These are phyloP conservation scores for Pseudocercospora ulei DNA, from an alignment of 2,329 filamentous ascomycete genomes.

Conservation along the genomic window DNA sequence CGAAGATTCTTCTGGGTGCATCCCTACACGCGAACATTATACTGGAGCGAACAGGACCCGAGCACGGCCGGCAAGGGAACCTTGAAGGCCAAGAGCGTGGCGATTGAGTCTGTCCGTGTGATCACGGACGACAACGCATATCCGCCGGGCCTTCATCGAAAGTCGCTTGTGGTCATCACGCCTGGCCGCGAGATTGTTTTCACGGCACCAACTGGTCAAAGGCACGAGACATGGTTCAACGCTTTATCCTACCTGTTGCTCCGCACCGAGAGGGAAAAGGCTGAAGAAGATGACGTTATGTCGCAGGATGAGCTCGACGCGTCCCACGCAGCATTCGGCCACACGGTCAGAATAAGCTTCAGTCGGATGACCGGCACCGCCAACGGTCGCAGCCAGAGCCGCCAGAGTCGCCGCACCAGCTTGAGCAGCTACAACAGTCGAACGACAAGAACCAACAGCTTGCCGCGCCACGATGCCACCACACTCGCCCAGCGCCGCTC, in stretches of 20 bases:
- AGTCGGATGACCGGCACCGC: constrained; percentile 44
- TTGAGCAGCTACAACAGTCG: constrained; percentile 40
- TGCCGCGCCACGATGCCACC: constrained; percentile 34
- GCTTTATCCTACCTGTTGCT: constrained; percentile 86
- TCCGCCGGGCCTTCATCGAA: constrained; percentile 86
- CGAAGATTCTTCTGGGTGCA: constrained; percentile 98
- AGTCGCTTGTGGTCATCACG: constrained; percentile 83
- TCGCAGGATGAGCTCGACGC: constrained; percentile 56
- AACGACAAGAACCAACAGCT: constrained; percentile 57
- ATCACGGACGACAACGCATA: constrained; percentile 91
- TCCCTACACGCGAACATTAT: constrained; percentile 88
- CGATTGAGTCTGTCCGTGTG: constrained; percentile 84
- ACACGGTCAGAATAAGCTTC: constrained; percentile 42
- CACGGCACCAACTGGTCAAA: constrained; percentile 82
- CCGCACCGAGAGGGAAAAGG: constrained; percentile 49
- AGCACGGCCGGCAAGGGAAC: constrained; percentile 66
- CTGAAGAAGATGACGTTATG: constrained; percentile 47
- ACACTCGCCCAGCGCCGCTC: constrained; percentile 6
- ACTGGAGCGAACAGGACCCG: constrained; percentile 91
- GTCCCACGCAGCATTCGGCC: constrained; percentile 59
- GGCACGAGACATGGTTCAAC: constrained; percentile 98
- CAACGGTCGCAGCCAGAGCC: constrained; percentile 45
- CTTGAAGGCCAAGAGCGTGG: constrained; percentile 75
- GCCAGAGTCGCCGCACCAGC: constrained; percentile 27
- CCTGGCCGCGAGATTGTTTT: constrained; percentile 86